phyloP scores from a whole-genome alignment of 2,329 filamentous ascomycete species.

The Cercospora sp. region DNA sequence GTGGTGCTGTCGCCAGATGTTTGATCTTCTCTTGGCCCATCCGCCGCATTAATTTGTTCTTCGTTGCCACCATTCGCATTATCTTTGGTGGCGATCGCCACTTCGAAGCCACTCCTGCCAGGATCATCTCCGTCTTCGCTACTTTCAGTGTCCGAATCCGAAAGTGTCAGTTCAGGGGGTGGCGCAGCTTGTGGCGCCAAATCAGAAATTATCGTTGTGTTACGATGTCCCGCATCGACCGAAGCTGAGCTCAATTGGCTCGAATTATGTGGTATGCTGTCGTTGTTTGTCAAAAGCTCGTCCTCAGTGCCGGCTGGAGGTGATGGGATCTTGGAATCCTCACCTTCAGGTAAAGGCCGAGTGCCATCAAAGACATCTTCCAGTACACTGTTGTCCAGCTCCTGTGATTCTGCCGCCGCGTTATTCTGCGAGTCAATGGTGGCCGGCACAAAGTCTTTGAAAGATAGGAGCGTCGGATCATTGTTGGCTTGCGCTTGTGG shows the following conservation, averaged over 20 bases:
- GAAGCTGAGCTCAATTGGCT: constrained; percentile 1
- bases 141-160: constrained; percentile 6
- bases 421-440: background rate
- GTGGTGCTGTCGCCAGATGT: background rate
- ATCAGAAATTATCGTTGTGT: background rate
- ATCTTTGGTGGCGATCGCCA: background rate
- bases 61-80: background rate
- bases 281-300: constrained; percentile 18
- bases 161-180: constrained; percentile 1
- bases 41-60: background rate
- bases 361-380: constrained; percentile 25
- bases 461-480: background rate
- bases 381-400: constrained; percentile 3
- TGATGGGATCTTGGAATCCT: constrained; percentile 15
- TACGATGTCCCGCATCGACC: background rate
- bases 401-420: background rate
- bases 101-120: background rate
- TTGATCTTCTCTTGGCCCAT: background rate
- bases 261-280: constrained; percentile 16
- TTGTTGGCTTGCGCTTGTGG: constrained; percentile 2
- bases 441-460: background rate
- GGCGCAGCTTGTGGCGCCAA: background rate
- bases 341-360: constrained; percentile 27
- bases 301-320: background rate
- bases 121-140: constrained; percentile 9